Percentiles rank a stretch among this genome's conserved stretches.
These are phyloP conservation scores for Posidonia australis DNA, from an alignment of 106 monocot species.

Conservation along the genomic window DNA sequence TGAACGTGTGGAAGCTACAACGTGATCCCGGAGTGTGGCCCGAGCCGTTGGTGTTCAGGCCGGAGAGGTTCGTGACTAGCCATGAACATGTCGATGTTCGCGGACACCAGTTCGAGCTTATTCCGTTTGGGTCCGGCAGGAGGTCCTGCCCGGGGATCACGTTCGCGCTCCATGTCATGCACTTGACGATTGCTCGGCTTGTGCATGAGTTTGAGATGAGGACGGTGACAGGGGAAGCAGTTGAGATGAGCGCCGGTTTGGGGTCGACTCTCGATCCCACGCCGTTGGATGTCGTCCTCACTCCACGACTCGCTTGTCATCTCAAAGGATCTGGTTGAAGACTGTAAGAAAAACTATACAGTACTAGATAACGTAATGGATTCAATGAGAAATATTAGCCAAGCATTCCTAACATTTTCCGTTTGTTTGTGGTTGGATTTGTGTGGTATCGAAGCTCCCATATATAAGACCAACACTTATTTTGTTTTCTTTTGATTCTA, in stretches of 20 bases:
- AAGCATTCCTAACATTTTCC: too few relatives aligned
- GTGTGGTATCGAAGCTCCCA: too few relatives aligned
- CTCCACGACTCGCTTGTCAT: conserved; percentile 3
- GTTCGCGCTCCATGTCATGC: conserved; percentile 23
- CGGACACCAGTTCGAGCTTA: conserved; percentile 27
- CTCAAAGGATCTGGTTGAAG: too few relatives aligned
- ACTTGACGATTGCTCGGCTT: conserved; percentile 23
- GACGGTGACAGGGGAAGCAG: background rate
- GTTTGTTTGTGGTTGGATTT: too few relatives aligned
- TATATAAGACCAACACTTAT: too few relatives aligned
- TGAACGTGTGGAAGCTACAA: conserved; percentile 30
- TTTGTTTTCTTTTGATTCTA: too few relatives aligned
- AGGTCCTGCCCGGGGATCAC: conserved; percentile 29
- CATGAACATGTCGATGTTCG: conserved; percentile 16
- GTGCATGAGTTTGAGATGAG: conserved; percentile 9
- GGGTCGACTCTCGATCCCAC: conserved; percentile 10
- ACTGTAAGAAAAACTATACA: too few relatives aligned
- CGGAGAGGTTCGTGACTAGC: conserved; percentile 25
- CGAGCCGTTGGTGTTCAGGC: conserved; percentile 23
- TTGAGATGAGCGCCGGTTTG: conserved; percentile 12
- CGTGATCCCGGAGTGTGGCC: conserved; percentile 19
- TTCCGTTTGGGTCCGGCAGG: conserved; percentile 33
- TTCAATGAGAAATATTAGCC: too few relatives aligned
- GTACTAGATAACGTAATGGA: too few relatives aligned
- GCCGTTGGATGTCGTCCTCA: conserved; percentile 4